Conservation (phyloP, 495 filamentous ascomycete genomes). For the Schizothecium vesticola region DNA sequence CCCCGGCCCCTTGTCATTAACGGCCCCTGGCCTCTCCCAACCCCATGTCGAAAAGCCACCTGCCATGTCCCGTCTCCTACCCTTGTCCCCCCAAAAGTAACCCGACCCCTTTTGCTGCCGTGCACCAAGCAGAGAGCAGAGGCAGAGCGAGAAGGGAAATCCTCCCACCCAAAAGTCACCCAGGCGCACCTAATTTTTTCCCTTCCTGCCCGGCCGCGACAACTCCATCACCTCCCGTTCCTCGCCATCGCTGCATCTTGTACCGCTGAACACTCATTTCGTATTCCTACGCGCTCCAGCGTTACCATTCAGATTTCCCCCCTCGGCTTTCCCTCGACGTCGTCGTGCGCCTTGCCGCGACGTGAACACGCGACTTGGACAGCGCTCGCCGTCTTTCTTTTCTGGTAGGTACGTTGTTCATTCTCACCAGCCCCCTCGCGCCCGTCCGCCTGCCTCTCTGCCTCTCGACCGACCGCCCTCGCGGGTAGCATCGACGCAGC, state of each 20-base stretch:
- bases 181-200: slow-evolving; percentile 34
- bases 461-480: neutral
- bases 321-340: slow-evolving; percentile 14
- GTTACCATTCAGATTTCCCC: slow-evolving; percentile 23
- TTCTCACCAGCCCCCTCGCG: slow-evolving; percentile 10
- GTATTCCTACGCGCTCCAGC: slow-evolving; percentile 33
- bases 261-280: slow-evolving; percentile 32
- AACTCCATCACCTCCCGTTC: slow-evolving; percentile 21
- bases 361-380: slow-evolving; percentile 26
- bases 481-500: neutral
- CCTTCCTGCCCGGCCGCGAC: slow-evolving; percentile 24
- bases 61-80: slow-evolving; percentile 14
- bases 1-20: slow-evolving; percentile 21
- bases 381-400: slow-evolving; percentile 15
- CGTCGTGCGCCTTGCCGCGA: slow-evolving; percentile 16
- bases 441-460: neutral
- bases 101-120: slow-evolving; percentile 31
- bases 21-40: slow-evolving; percentile 17
- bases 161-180: slow-evolving; percentile 23
- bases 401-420: slow-evolving; percentile 22
- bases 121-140: neutral
- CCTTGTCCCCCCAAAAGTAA: slow-evolving; percentile 12
- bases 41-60: slow-evolving; percentile 12
- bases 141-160: slow-evolving; percentile 21
- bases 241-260: slow-evolving; percentile 26